phyloP scores from a whole-genome alignment of 306 rosid genomes.

The Quercus gilva region DNA sequence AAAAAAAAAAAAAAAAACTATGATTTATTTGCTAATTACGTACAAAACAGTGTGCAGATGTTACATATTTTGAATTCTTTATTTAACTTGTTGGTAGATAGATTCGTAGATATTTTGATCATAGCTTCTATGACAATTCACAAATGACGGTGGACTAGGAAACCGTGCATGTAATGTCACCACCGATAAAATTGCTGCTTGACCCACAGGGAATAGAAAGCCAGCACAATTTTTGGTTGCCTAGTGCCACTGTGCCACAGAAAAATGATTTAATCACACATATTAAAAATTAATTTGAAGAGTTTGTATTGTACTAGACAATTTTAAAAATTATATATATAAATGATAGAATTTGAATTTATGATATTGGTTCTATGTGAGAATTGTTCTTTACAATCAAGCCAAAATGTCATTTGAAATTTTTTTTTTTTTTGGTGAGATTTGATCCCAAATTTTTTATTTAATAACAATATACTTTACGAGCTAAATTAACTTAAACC shows the following conservation, averaged over 20 bases:
- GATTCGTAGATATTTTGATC: not conserved
- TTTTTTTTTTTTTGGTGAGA: too few species aligned
- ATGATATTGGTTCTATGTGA: too few species aligned
- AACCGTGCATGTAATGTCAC: not conserved
- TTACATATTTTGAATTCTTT: not conserved
- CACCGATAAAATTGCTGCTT: not conserved
- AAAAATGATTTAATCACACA: not conserved
- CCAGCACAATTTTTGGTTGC: too few species aligned
- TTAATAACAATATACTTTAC: too few species aligned
- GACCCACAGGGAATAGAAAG: not conserved
- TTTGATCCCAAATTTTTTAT: too few species aligned
- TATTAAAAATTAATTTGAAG: not conserved
- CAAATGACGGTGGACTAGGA: not conserved
- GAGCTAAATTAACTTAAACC: too few species aligned
- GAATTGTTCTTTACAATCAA: too few species aligned
- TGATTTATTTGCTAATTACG: not conserved
- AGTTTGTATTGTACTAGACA: not conserved
- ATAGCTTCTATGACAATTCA: slow-evolving; percentile 2
- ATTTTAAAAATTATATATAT: too few species aligned
- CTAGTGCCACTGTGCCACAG: too few species aligned
- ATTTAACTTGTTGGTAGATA: not conserved
- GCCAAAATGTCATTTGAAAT: too few species aligned
- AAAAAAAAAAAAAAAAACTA: not conserved
- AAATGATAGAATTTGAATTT: too few species aligned
- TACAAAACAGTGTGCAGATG: not conserved